Evolutionary conservation across 805 yeast genomes (phyloP), one percentile per base, ranked within the genome.

Genomic region (Brettanomyces naardenensis): DNA sequence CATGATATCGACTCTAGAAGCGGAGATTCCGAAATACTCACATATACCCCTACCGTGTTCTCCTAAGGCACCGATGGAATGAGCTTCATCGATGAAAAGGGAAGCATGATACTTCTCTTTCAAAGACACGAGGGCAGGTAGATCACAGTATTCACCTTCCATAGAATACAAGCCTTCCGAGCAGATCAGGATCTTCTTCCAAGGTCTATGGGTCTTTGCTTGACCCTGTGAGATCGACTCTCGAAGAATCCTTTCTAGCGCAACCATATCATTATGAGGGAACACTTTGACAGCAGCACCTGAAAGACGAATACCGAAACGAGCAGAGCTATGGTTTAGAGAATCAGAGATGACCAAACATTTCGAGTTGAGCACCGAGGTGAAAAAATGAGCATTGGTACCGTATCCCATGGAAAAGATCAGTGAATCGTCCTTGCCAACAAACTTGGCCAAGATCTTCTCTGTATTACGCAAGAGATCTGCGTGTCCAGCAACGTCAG

Each of bases 1-100:
- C 47, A 92, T 64, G 44, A 92, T 66, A 62, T 92, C 99, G 40
- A 92, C 68, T 31, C 75, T 75, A 10, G 64, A 57, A 29, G 97
- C 90, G 46, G 78, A 72, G 35, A 92, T 75, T 38, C 80, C 81
- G 59, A 84, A 92, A 63, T 86, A 85, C 54, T 92, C 97, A 65
- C 97, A 89, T 27, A 92, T 82, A 54, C 99, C 99, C 54, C 84
- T 79, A 33, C 98, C 98, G 37, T 64, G 64, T 31, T 94, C 92
- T 21, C 99, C 99, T 64, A 92, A 72, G n/a, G 98, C 98, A 52
- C 99, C 99, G 53, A 92, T 82, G 4, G 97, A 90, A 61, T 92
- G 99, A 10, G 98, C 98, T 61, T 92, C 99, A 59, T 92, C 99
- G 44, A 94, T 84, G 54, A 84, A 92, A 37, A 92, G 64, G 54